Percentiles rank a stretch among this genome's conserved stretches.
phyloP scores from a whole-genome alignment of 2,329 filamentous ascomycete species.

The Fusarium sarcochroum region DNA sequence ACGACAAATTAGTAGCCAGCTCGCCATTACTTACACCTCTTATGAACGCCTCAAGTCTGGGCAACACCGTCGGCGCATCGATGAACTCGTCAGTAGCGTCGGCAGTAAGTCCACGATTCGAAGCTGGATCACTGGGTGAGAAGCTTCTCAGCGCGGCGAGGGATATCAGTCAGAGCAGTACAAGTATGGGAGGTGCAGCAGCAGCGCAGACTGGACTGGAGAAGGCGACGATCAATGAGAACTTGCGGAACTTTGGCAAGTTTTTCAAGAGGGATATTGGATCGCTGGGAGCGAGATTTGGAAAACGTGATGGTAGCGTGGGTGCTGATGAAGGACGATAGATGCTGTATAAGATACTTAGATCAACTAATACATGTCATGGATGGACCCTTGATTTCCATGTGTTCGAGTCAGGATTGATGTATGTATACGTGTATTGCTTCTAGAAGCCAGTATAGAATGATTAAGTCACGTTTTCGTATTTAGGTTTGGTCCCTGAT shows the following conservation, averaged over 20 bases:
- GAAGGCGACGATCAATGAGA: conserved; percentile 87
- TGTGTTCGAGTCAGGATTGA: not conserved
- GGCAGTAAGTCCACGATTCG: conserved; percentile 72
- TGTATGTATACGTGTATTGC: no score
- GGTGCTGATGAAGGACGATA: conserved; percentile 47
- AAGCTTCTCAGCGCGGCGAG: conserved; percentile 89
- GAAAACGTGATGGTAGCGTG: conserved; percentile 68
- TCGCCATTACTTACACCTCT: conserved; percentile 80
- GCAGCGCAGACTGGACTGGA: conserved; percentile 61
- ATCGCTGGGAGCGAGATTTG: conserved; percentile 80
- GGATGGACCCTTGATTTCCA: conserved; percentile 1
- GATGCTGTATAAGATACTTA: conserved; percentile 7
- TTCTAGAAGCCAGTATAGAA: no score
- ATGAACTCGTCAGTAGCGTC: conserved; percentile 62
- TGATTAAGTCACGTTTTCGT: conserved; percentile 3
- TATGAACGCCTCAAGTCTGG: conserved; percentile 61
- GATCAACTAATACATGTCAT: conserved; percentile 8
- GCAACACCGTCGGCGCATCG: conserved; percentile 55
- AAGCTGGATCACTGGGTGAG: conserved; percentile 85
- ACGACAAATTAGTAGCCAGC: conserved; percentile 77
- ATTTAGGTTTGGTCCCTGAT: not conserved
- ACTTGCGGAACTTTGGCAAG: conserved; percentile 94
- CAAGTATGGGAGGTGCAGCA: conserved; percentile 44
- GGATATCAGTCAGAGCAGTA: conserved; percentile 77
- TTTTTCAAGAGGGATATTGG: conserved; percentile 94